A percentile compares a stretch with the other conserved stretches of the same genome.
These are phyloP conservation scores for Xylaria sp. DNA, from an alignment of 2,329 filamentous ascomycete species.

Conservation along the genomic window DNA sequence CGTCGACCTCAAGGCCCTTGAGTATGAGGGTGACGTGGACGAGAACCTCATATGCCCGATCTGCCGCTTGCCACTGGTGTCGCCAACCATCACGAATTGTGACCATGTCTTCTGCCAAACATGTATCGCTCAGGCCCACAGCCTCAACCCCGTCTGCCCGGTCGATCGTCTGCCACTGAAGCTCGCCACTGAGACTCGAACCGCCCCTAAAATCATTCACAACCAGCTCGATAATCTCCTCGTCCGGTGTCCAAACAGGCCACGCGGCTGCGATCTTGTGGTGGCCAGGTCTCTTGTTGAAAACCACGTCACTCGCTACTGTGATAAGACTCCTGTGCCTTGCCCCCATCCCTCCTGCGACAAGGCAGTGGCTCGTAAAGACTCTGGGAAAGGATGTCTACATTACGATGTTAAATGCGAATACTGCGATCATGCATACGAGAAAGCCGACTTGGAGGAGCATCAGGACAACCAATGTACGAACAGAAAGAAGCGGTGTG, in stretches of 20 bases:
- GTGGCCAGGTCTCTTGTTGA: constrained; percentile 65
- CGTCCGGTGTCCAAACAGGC: constrained; percentile 67
- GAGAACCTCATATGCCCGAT: constrained; percentile 63
- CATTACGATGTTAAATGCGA: constrained; percentile 63
- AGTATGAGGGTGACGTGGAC: constrained; percentile 56
- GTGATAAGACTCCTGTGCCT: constrained; percentile 64
- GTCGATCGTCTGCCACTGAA: constrained; percentile 63
- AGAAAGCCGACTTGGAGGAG: constrained; percentile 59
- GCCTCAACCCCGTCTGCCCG: constrained; percentile 61
- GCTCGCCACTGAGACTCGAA: constrained; percentile 47
- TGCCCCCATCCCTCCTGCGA: constrained; percentile 65
- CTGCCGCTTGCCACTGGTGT: constrained; percentile 69
- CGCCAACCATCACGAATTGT: constrained; percentile 69
- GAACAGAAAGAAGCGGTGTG: constrained; percentile 60
- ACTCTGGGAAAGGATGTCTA: constrained; percentile 63
- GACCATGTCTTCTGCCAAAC: constrained; percentile 72
- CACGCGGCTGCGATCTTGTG: constrained; percentile 61
- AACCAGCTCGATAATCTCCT: constrained; percentile 70
- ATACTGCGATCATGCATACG: constrained; percentile 63
- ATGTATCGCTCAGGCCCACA: constrained; percentile 61
- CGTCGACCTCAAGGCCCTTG: constrained; percentile 58
- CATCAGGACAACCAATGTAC: constrained; percentile 57
- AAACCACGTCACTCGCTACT: constrained; percentile 66
- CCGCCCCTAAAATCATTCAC: constrained; percentile 60
- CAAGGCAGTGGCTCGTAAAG: constrained; percentile 62